Base-by-base conservation (phyloP, 140 eudicot species). In the Senecio squalidus region DNA sequence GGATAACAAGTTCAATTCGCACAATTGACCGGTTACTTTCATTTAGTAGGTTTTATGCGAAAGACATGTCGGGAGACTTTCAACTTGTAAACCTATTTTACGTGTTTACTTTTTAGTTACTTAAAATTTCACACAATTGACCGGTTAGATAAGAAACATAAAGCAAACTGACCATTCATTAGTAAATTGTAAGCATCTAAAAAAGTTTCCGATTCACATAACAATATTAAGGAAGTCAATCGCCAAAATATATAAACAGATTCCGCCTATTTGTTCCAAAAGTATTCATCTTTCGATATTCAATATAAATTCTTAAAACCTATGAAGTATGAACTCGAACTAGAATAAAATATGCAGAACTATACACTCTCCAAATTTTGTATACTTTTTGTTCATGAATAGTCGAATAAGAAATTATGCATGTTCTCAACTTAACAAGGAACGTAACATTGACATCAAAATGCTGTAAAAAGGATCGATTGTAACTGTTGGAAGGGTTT, bases 301-400 rank as follows among this genome's bases (percentile, higher is more conserved):
- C 71, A 62, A 46, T 33, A 43, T 38, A 13, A 17, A 11, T 29
- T 51, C 39, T 39, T 41, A 60, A 6, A 48, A 27, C 15, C 23
- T 69, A 48, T 7, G 31, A 33, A 38, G 16, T 69, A 48, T 7
- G 31, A 33, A 38, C 64, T 62, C 65, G 44, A 27, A 27, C 26
- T n/a, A 6, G 59, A 31, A 60, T 71, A 55, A 47, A 46, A 63
- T 18, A 62, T 71, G 66, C 55, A 55, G 30, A 64, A 56, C 77
- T 64, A 46, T 64, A 64, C 77, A 70, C 31, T 28, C 69, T 61
- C 45, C 69, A 55, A 26, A 33, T 34, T 45, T 9, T 28, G 46
- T 64, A 63, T 63, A 44, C 70, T 53, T 25, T 14, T 6, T 63
- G 55, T 34, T 55, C 55, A 55, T 14, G 22, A 11, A 36, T 48